These are phyloP conservation scores for Xenoacremonium recifei DNA, from an alignment of 2,329 filamentous ascomycete species.

Conservation along the genomic window DNA sequence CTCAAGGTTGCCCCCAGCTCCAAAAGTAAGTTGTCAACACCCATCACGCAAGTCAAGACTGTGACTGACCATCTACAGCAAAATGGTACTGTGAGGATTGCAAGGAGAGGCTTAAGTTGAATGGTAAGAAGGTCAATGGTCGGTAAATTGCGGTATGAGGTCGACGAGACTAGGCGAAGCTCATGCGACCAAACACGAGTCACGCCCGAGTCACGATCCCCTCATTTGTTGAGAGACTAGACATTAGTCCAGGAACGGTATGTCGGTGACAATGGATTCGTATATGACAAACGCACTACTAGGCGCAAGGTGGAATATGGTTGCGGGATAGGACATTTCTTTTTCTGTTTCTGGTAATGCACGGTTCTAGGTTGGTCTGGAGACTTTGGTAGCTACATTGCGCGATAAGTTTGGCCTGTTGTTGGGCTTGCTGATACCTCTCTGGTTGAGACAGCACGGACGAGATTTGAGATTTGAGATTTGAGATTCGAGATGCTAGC, in stretches of 20 bases:
- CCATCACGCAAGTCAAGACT: background rate
- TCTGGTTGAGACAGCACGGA: too few relatives aligned
- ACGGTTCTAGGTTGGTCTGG: too few relatives aligned
- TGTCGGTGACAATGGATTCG: too few relatives aligned
- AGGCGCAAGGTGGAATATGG: too few relatives aligned
- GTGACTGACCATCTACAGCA: constrained; percentile 43
- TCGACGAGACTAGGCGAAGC: constrained; percentile 6
- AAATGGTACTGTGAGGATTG: constrained; percentile 85
- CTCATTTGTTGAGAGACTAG: constrained; percentile 9
- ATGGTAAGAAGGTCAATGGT: constrained; percentile 50
- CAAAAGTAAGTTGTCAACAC: constrained; percentile 57
- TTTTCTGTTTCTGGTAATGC: too few relatives aligned
- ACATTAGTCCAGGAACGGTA: constrained; percentile 13
- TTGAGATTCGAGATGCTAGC: too few relatives aligned
- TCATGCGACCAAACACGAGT: constrained; percentile 5
- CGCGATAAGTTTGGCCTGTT: too few relatives aligned
- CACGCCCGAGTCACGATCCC: constrained; percentile 14
- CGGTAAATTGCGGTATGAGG: too few relatives aligned
- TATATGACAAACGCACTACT: constrained; percentile 21
- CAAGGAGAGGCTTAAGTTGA: constrained; percentile 61
- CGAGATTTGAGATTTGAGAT: too few relatives aligned
- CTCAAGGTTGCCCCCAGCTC: constrained; percentile 75
- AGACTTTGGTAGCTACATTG: too few relatives aligned
- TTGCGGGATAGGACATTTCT: too few relatives aligned
- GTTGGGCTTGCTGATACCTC: too few relatives aligned